Evolutionary conservation across 2,329 filamentous ascomycete species (phyloP).

Genomic region (Phyllosticta ampelicida): DNA sequence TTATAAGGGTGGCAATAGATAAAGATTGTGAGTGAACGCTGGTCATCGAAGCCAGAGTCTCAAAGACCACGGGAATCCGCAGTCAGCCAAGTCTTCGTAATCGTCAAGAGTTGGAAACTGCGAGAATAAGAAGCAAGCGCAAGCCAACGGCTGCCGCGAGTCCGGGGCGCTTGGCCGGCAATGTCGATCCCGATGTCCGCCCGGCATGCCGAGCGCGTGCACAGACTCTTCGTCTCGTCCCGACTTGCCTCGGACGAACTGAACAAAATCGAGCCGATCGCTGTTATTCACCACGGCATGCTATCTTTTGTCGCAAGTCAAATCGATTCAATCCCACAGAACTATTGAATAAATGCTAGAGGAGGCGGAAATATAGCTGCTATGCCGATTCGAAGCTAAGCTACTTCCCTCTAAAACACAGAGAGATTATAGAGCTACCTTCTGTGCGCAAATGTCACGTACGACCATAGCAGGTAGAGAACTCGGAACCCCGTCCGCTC

Average conservation of each 20-base stretch:
- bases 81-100: conserved; percentile 1
- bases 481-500: too few species aligned
- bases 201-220: conserved; percentile 6
- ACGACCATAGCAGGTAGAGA: too few species aligned
- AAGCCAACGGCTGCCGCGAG: neutral
- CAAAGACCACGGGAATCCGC: neutral
- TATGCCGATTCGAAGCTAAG: too few species aligned
- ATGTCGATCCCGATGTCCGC: conserved; percentile 1
- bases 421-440: too few species aligned
- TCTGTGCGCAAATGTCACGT: too few species aligned
- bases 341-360: too few species aligned
- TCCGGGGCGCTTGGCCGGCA: neutral
- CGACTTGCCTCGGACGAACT: neutral
- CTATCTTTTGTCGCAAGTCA: too few species aligned
- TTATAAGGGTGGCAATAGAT: conserved; percentile 3
- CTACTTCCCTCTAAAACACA: too few species aligned
- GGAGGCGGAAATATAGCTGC: too few species aligned
- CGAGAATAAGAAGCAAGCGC: conserved; percentile 7
- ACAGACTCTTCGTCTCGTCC: neutral
- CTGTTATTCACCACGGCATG: neutral
- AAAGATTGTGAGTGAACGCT: neutral
- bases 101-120: conserved; percentile 8
- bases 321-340: too few species aligned
- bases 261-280: neutral
- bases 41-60: neutral